These are phyloP conservation scores for Sporothrix euskadiensis DNA, from an alignment of 2,329 filamentous ascomycete genomes.

Conservation along the genomic window DNA sequence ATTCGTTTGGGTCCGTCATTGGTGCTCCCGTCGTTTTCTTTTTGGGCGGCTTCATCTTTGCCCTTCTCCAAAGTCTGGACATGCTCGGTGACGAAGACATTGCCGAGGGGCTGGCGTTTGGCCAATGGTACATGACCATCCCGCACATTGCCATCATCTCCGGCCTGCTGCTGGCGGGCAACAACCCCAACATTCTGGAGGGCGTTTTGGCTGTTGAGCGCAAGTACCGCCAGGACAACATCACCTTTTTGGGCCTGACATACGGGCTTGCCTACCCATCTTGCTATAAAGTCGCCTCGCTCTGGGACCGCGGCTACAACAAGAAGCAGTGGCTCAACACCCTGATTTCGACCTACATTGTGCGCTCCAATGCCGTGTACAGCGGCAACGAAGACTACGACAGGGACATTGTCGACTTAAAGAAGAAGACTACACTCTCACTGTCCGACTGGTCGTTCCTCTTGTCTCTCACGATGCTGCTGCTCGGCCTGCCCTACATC, in stretches of 20 bases:
- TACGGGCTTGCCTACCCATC: conserved; percentile 36
- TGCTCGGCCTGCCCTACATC: conserved; percentile 33
- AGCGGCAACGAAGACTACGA: conserved; percentile 24
- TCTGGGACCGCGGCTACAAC: conserved; percentile 36
- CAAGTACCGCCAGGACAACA: conserved; percentile 27
- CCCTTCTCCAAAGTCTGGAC: conserved; percentile 32
- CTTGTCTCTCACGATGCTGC: conserved; percentile 29
- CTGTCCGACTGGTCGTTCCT: conserved; percentile 33
- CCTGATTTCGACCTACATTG: conserved; percentile 30
- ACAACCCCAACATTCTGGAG: conserved; percentile 38
- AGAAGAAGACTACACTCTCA: conserved; percentile 28
- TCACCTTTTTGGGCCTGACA: conserved; percentile 29
- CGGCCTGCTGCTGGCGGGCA: conserved; percentile 36
- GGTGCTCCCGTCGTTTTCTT: conserved; percentile 38
- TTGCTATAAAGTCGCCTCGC: conserved; percentile 37
- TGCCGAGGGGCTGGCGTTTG: conserved; percentile 31
- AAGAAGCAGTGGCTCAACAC: conserved; percentile 36
- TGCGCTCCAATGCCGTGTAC: conserved; percentile 12
- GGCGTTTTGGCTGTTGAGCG: conserved; percentile 34
- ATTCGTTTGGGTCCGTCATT: conserved; percentile 36
- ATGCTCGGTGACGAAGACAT: conserved; percentile 32
- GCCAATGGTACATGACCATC: conserved; percentile 36
- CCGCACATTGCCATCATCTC: conserved; percentile 38
- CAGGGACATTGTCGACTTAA: conserved; percentile 31
- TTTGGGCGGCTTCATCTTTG: conserved; percentile 37